A percentile compares a stretch with the other conserved stretches of the same genome.
Evolutionary conservation across 495 filamentous ascomycete species (phyloP).

Genomic region (Penicillium odoratum): DNA sequence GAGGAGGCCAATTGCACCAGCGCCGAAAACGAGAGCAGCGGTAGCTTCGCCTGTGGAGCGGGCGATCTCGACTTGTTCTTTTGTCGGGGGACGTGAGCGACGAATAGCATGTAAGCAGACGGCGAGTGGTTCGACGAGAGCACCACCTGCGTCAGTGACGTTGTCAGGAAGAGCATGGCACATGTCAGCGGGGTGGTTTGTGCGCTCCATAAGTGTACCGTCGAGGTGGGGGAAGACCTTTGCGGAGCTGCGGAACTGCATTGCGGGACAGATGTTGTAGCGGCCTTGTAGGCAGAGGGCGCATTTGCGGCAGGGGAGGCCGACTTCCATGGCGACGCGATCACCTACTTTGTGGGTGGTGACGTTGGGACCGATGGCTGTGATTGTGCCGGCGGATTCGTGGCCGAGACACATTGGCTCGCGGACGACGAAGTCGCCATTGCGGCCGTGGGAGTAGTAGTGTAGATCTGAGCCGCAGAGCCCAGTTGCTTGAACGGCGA

Average conservation of each 20-base stretch:
- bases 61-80: slow-evolving; percentile 27
- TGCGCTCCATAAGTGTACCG: slow-evolving; percentile 77
- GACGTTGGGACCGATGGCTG: slow-evolving; percentile 56
- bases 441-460: slow-evolving; percentile 83
- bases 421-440: slow-evolving; percentile 76
- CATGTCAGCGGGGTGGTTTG: slow-evolving; percentile 68
- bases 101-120: slow-evolving; percentile 76
- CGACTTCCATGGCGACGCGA: slow-evolving; percentile 79
- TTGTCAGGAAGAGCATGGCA: slow-evolving; percentile 57
- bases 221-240: slow-evolving; percentile 78
- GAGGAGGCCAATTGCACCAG: slow-evolving; percentile 77
- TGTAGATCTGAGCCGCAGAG: slow-evolving; percentile 84
- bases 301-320: slow-evolving; percentile 74
- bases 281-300: slow-evolving; percentile 63
- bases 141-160: slow-evolving; percentile 67
- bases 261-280: slow-evolving; percentile 82
- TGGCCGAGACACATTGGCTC: slow-evolving; percentile 75
- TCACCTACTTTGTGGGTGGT: slow-evolving; percentile 57
- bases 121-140: slow-evolving; percentile 74
- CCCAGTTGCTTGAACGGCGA: slow-evolving; percentile 71
- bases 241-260: slow-evolving; percentile 78
- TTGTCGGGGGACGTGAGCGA: slow-evolving; percentile 54
- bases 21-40: slow-evolving; percentile 73
- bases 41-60: slow-evolving; percentile 30
- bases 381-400: slow-evolving; percentile 72